Percentiles rank a stretch among this genome's conserved stretches.
Evolutionary conservation across 306 rosid species (phyloP).

Genomic region (Dalbergia cultrata): DNA sequence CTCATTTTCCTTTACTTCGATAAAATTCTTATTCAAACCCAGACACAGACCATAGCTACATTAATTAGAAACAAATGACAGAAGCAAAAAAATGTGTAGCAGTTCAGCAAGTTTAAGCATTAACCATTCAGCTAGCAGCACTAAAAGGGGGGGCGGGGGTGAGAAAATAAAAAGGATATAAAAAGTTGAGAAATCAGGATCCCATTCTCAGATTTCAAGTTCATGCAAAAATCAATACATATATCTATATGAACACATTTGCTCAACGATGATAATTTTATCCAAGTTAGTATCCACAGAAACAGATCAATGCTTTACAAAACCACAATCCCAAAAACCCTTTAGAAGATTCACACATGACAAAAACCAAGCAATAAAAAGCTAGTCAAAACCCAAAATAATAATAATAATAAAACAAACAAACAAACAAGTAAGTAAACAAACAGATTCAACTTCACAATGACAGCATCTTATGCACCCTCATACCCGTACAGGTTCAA

Average conservation of each 20-base stretch:
- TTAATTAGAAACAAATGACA: background rate
- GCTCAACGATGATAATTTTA: background rate
- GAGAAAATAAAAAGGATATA: background rate
- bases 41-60: background rate
- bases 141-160: background rate
- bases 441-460: background rate
- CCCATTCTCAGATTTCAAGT: background rate
- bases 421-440: background rate
- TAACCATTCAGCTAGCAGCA: background rate
- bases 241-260: background rate
- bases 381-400: background rate
- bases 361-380: background rate
- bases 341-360: background rate
- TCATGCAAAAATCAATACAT: background rate
- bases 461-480: background rate
- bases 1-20: too few relatives aligned
- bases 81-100: background rate
- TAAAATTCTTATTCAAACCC: too few relatives aligned
- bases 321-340: constrained; percentile 4
- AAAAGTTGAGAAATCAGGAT: background rate
- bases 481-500: background rate
- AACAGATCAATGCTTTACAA: background rate
- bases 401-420: background rate
- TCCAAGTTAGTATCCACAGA: background rate
- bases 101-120: background rate